Percentiles rank a stretch among this genome's conserved stretches.
Evolutionary conservation across 2,329 filamentous ascomycete genomes (phyloP).

Genomic region (Alternaria consortialis): DNA sequence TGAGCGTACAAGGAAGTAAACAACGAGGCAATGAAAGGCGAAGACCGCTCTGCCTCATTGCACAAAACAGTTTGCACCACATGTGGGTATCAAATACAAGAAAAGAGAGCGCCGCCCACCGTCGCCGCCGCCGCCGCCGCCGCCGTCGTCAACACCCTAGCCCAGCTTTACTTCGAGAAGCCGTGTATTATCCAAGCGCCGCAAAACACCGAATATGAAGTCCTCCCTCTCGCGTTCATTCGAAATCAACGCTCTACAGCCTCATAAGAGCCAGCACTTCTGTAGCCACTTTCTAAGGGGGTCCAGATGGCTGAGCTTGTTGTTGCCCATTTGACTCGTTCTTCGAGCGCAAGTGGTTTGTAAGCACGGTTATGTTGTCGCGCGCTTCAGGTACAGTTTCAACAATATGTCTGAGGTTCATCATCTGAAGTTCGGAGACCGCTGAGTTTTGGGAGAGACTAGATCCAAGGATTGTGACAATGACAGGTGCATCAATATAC

Average conservation of each 20-base stretch:
- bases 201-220: slow-evolving; percentile 5
- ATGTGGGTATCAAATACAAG: slow-evolving; percentile 16
- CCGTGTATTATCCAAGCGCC: background rate
- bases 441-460: slow-evolving; percentile 41
- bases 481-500: slow-evolving; percentile 54
- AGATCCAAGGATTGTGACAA: slow-evolving; percentile 48
- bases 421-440: slow-evolving; percentile 68
- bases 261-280: background rate
- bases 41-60: background rate
- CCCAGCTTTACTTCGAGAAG: background rate
- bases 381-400: slow-evolving; percentile 71
- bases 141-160: background rate
- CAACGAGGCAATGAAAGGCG: background rate
- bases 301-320: slow-evolving; percentile 8
- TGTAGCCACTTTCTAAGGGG: slow-evolving; percentile 2
- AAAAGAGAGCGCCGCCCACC: slow-evolving; percentile 5
- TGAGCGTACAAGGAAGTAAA: slow-evolving; percentile 3
- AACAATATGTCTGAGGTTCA: slow-evolving; percentile 74
- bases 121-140: too few species aligned
- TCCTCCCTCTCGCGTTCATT: background rate
- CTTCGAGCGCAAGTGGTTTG: slow-evolving; percentile 32
- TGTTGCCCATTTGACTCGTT: slow-evolving; percentile 12
- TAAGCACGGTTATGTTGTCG: slow-evolving; percentile 59
- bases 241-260: background rate
- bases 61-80: slow-evolving; percentile 11